These are phyloP conservation scores for Kurtzmaniella fragi DNA, from an alignment of 805 yeast species.

Conservation along the genomic window DNA sequence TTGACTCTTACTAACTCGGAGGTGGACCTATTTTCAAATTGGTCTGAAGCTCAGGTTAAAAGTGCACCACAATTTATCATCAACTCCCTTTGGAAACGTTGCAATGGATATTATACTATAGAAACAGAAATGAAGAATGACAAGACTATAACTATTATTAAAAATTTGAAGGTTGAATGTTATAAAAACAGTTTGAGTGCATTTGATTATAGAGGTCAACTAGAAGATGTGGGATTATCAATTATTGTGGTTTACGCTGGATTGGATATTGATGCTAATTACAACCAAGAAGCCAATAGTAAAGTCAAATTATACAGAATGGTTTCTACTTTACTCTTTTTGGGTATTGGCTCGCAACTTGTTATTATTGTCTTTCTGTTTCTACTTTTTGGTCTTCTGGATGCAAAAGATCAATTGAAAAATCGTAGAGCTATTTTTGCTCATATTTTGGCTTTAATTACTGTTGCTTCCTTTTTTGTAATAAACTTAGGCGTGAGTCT, in stretches of 20 bases:
- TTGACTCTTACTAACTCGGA: slow-evolving; percentile 44
- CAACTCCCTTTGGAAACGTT: slow-evolving; percentile 39
- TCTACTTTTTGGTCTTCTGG: slow-evolving; percentile 33
- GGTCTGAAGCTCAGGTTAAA: slow-evolving; percentile 42
- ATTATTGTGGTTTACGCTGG: slow-evolving; percentile 48
- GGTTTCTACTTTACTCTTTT: slow-evolving; percentile 23
- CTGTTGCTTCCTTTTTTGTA: slow-evolving; percentile 30
- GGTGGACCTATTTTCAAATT: slow-evolving; percentile 38
- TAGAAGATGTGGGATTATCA: slow-evolving; percentile 35
- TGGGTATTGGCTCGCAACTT: slow-evolving; percentile 23
- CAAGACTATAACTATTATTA: slow-evolving; percentile 10
- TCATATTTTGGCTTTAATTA: slow-evolving; percentile 31
- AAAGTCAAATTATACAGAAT: slow-evolving; percentile 14
- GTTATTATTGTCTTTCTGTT: slow-evolving; percentile 23
- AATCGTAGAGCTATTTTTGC: slow-evolving; percentile 24
- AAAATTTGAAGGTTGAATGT: slow-evolving; percentile 15
- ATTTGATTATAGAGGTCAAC: slow-evolving; percentile 42
- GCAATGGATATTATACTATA: slow-evolving; percentile 36
- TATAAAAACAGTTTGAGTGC: slow-evolving; percentile 13
- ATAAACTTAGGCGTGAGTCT: slow-evolving; percentile 24
- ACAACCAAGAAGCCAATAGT: slow-evolving; percentile 7
- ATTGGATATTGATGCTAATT: slow-evolving; percentile 12
- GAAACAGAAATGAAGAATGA: slow-evolving; percentile 8
- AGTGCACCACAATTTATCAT: slow-evolving; percentile 45
- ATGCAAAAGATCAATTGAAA: slow-evolving; percentile 26